phyloP scores from a whole-genome alignment of 495 filamentous ascomycete genomes.

The Clohesyomyces aquaticus region DNA sequence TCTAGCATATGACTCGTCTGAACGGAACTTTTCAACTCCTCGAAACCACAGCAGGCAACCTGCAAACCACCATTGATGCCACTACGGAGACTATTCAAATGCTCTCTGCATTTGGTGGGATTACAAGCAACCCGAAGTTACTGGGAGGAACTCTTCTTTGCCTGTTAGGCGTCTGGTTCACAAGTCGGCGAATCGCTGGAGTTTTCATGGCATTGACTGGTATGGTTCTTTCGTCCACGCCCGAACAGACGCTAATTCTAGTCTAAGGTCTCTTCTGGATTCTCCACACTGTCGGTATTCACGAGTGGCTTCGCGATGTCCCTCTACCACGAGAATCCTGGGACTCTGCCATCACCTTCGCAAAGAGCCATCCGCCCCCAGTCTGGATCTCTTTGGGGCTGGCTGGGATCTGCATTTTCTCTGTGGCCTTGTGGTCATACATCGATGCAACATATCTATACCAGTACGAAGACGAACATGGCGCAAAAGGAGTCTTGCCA shows the following conservation, averaged over 20 bases:
- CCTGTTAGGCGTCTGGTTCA: background rate
- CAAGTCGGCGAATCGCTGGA: background rate
- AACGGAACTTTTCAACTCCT: slow-evolving; percentile 40
- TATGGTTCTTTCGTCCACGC: background rate
- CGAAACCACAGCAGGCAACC: slow-evolving; percentile 46
- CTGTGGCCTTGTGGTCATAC: background rate
- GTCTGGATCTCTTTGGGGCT: background rate
- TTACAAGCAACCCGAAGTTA: background rate
- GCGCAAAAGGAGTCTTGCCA: slow-evolving; percentile 5
- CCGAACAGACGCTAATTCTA: no score
- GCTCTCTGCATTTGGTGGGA: slow-evolving; percentile 35
- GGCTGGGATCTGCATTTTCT: background rate
- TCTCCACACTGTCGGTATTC: background rate
- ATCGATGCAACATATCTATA: background rate
- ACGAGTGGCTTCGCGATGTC: background rate
- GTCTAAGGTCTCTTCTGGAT: background rate
- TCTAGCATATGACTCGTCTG: background rate
- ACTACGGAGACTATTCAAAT: slow-evolving; percentile 47
- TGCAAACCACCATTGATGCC: slow-evolving; percentile 50
- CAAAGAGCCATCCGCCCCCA: background rate
- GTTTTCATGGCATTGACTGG: background rate
- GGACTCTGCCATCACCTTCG: background rate
- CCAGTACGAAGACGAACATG: slow-evolving; percentile 2
- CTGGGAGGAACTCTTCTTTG: background rate
- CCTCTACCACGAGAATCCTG: background rate